These are phyloP conservation scores for Geosiphon pyriformis DNA, from an alignment of 192 early-diverging fungal species.

Conservation along the genomic window DNA sequence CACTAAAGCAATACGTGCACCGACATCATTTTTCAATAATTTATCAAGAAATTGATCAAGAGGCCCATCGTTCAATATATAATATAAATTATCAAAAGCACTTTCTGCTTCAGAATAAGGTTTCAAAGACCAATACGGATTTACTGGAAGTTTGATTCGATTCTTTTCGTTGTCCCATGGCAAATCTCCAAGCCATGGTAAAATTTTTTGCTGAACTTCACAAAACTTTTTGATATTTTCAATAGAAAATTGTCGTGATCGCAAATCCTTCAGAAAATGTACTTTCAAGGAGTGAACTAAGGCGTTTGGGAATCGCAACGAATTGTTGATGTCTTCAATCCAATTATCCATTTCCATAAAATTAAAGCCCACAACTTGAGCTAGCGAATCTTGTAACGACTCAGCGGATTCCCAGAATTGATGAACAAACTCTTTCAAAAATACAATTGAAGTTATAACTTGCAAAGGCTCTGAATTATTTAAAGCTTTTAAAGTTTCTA, in stretches of 20 bases:
- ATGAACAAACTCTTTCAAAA: conserved; percentile 23
- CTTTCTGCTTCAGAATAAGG: conserved; percentile 1
- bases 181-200: conserved; percentile 20
- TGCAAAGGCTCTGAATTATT: neutral
- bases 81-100: neutral
- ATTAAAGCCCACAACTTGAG: conserved; percentile 11
- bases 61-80: neutral
- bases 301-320: neutral
- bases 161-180: conserved; percentile 3
- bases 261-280: conserved; percentile 18
- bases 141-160: conserved; percentile 10
- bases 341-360: conserved; percentile 6
- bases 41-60: neutral
- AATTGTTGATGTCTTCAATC: conserved; percentile 11
- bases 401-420: neutral
- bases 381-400: neutral
- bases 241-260: conserved; percentile 9
- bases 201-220: neutral
- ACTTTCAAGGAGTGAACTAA: conserved; percentile 16
- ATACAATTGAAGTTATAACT: conserved; percentile 14
- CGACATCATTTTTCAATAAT: neutral
- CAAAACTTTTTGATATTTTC: conserved; percentile 23
- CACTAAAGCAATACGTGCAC: conserved; percentile 2
- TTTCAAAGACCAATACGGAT: conserved; percentile 11
- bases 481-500: neutral